Percentiles rank a stretch among this genome's conserved stretches.
phyloP scores from a whole-genome alignment of 2,329 filamentous ascomycete species.

The Botryotinia calthae region DNA sequence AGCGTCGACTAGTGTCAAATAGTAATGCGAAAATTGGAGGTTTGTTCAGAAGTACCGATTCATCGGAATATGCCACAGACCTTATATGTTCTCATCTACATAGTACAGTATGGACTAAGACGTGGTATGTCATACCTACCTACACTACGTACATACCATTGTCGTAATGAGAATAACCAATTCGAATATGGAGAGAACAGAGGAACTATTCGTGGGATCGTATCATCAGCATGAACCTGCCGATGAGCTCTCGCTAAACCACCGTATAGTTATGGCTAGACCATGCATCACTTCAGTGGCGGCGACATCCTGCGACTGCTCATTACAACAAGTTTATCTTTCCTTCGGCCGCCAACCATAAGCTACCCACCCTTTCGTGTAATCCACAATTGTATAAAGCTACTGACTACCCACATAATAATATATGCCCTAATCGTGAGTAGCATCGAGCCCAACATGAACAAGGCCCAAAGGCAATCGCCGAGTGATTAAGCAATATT shows the following conservation, averaged over 20 bases:
- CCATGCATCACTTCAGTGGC: constrained; percentile 10
- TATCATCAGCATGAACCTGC: background rate
- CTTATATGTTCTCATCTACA: background rate
- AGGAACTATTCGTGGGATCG: background rate
- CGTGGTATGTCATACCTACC: background rate
- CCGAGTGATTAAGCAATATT: background rate
- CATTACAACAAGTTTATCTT: background rate
- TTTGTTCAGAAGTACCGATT: background rate
- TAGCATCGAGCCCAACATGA: constrained; percentile 5
- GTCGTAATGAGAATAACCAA: background rate
- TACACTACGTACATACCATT: background rate
- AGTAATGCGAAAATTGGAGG: background rate
- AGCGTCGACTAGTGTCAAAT: background rate
- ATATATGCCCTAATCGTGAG: background rate
- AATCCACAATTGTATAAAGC: constrained; percentile 4
- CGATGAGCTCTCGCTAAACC: constrained; percentile 11
- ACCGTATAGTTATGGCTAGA: background rate
- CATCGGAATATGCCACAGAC: background rate
- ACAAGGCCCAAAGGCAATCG: constrained; percentile 4
- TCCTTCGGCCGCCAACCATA: background rate
- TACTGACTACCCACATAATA: background rate
- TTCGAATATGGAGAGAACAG: background rate
- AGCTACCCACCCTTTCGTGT: background rate
- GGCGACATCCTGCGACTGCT: constrained; percentile 16
- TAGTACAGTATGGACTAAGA: background rate